These are phyloP conservation scores for Pelargonium nanum DNA, from an alignment of 345 rosid species.

Conservation along the genomic window DNA sequence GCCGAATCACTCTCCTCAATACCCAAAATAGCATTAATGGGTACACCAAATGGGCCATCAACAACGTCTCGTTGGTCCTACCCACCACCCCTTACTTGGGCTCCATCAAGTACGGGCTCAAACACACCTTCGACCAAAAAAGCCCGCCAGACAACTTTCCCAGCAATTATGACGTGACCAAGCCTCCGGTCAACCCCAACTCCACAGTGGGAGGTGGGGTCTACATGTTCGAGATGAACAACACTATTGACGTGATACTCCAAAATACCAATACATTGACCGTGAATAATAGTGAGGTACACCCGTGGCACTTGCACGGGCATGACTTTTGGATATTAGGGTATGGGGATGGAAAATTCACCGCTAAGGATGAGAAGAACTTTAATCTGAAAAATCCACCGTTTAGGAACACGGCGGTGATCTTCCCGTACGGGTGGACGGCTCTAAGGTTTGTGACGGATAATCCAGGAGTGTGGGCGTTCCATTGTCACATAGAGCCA, in stretches of 20 bases:
- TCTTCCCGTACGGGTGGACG: constrained; percentile 87
- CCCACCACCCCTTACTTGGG: constrained; percentile 78
- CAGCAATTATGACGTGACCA: constrained; percentile 32
- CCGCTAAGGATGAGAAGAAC: constrained; percentile 17
- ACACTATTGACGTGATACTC: constrained; percentile 62
- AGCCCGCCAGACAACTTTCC: constrained; percentile 39
- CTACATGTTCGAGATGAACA: constrained; percentile 29
- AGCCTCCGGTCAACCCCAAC: constrained; percentile 36
- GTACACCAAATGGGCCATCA: constrained; percentile 52
- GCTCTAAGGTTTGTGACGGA: constrained; percentile 66
- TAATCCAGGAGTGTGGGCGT: constrained; percentile 89
- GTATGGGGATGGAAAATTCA: constrained; percentile 62
- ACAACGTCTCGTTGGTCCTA: constrained; percentile 49
- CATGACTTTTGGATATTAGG: constrained; percentile 85
- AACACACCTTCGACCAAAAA: constrained; percentile 21
- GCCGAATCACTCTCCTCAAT: constrained; percentile 48
- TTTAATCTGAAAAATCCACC: constrained; percentile 65
- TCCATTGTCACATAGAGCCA: constrained; percentile 85
- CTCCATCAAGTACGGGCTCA: constrained; percentile 39
- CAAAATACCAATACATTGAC: constrained; percentile 55
- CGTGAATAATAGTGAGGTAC: constrained; percentile 44
- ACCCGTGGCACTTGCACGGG: constrained; percentile 88
- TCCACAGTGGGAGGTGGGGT: constrained; percentile 42
- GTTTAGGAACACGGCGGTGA: constrained; percentile 46
- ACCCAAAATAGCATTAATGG: constrained; percentile 59